Evolutionary conservation across 352 stramenopile genomes (phyloP).

Genomic region (Pythium vanterpoolii): DNA sequence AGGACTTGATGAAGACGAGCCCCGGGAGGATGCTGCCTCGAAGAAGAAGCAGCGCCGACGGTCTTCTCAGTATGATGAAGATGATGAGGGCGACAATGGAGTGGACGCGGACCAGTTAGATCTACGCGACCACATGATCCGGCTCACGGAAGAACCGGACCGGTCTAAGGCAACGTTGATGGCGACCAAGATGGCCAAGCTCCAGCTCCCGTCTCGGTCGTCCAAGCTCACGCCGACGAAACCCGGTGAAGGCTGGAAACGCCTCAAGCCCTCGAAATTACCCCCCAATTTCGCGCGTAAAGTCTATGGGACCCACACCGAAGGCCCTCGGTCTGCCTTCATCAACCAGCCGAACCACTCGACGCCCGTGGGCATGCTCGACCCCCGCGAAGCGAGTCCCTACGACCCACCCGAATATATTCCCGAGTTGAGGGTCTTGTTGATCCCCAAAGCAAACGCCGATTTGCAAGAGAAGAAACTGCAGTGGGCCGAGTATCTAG

Average conservation of each 20-base stretch:
- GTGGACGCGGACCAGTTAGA: conserved; percentile 39
- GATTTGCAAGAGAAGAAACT: conserved; percentile 65
- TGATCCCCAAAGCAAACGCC: conserved; percentile 47
- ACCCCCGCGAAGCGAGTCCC: conserved; percentile 51
- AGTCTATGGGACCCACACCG: conserved; percentile 53
- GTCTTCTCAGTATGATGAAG: conserved; percentile 13
- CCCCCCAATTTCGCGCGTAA: conserved; percentile 56
- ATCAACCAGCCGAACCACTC: conserved; percentile 67
- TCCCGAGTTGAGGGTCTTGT: conserved; percentile 49
- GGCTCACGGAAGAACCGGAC: conserved; percentile 48
- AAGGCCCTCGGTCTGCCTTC: conserved; percentile 54
- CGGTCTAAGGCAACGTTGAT: conserved; percentile 45
- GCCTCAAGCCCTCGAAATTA: conserved; percentile 51
- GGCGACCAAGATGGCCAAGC: conserved; percentile 53
- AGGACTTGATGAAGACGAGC: conserved; percentile 31
- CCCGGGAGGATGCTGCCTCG: conserved; percentile 5
- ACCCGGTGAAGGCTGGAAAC: conserved; percentile 71
- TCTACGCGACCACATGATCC: conserved; percentile 38
- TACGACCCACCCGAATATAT: conserved; percentile 63
- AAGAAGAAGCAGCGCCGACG: conserved; percentile 11
- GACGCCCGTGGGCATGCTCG: conserved; percentile 64
- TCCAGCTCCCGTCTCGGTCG: conserved; percentile 36
- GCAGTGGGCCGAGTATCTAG: conserved; percentile 38
- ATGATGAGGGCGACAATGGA: conserved; percentile 24
- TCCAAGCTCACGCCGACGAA: conserved; percentile 13